A percentile compares a stretch with the other conserved stretches of the same genome.
phyloP scores from a whole-genome alignment of 2,329 filamentous ascomycete species.

The Ceratocystis colombiana region DNA sequence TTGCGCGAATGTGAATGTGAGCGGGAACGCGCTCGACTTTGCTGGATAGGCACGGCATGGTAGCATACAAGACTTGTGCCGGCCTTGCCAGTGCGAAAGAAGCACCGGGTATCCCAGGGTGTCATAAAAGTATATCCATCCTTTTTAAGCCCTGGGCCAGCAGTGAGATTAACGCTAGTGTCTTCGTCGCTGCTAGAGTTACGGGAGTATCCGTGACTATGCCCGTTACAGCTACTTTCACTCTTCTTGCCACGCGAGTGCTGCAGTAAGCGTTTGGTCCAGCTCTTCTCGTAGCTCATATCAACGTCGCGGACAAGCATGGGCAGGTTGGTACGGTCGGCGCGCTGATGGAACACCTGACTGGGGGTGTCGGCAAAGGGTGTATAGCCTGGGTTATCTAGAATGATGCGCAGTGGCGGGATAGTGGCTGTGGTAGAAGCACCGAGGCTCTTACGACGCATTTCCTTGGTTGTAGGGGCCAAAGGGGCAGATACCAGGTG shows the following conservation, averaged over 20 bases:
- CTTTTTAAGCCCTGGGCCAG: conserved; percentile 42
- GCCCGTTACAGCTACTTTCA: not conserved
- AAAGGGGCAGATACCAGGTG: conserved; percentile 20
- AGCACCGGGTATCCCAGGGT: conserved; percentile 79
- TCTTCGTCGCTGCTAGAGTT: conserved; percentile 16
- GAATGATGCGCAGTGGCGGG: conserved; percentile 22
- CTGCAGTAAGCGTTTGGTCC: conserved; percentile 20
- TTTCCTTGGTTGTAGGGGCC: conserved; percentile 5
- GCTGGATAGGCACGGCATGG: conserved; percentile 50
- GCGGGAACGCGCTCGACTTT: conserved; percentile 26
- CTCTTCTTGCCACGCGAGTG: conserved; percentile 25
- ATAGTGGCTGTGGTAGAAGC: conserved; percentile 10
- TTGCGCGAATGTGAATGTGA: conserved; percentile 22
- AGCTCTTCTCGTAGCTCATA: conserved; percentile 46
- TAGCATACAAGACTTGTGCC: conserved; percentile 67
- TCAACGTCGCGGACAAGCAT: conserved; percentile 43
- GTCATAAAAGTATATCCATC: conserved; percentile 68
- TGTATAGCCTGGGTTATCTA: conserved; percentile 24
- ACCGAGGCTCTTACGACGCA: conserved; percentile 18
- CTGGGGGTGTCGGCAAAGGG: conserved; percentile 25
- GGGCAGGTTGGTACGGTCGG: conserved; percentile 4
- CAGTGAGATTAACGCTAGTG: conserved; percentile 28
- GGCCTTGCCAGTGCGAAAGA: conserved; percentile 67
- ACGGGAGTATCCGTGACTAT: conserved; percentile 29
- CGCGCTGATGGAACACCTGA: conserved; percentile 24